Evolutionary conservation across 495 filamentous ascomycete species (phyloP).

Genomic region (Daldinia concentrica): DNA sequence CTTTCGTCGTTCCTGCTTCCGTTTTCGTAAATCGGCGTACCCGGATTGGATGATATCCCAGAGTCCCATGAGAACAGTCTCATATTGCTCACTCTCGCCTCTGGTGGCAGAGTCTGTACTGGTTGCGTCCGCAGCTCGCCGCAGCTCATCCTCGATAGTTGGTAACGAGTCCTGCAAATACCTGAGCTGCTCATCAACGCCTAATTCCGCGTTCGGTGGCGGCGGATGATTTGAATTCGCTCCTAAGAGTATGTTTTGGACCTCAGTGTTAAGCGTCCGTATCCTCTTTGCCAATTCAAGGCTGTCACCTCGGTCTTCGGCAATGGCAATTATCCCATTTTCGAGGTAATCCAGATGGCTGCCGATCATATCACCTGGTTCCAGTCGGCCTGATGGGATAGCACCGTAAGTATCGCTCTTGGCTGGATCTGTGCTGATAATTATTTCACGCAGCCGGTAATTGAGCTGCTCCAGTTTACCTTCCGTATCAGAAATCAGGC

Average conservation of each 20-base stretch:
- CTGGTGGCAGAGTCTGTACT: slow-evolving; percentile 39
- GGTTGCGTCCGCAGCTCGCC: slow-evolving; percentile 27
- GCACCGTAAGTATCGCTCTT: slow-evolving; percentile 48
- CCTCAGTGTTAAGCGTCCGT: slow-evolving; percentile 45
- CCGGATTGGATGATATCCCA: slow-evolving; percentile 77
- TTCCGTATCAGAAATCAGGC: slow-evolving; percentile 68
- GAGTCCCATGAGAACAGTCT: slow-evolving; percentile 69
- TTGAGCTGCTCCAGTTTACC: slow-evolving; percentile 78
- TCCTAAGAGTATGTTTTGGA: slow-evolving; percentile 46
- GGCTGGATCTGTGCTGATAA: slow-evolving; percentile 67
- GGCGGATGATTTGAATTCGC: slow-evolving; percentile 40
- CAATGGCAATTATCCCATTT: slow-evolving; percentile 45
- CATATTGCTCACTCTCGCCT: slow-evolving; percentile 62
- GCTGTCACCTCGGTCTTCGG: slow-evolving; percentile 43
- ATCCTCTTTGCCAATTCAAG: slow-evolving; percentile 44
- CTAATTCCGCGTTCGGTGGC: slow-evolving; percentile 40
- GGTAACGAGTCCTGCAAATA: slow-evolving; percentile 52
- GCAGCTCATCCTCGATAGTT: slow-evolving; percentile 47
- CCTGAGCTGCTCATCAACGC: slow-evolving; percentile 52
- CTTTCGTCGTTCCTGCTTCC: slow-evolving; percentile 60
- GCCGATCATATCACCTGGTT: slow-evolving; percentile 55
- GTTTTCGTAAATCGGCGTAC: slow-evolving; percentile 65
- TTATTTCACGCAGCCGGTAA: slow-evolving; percentile 69
- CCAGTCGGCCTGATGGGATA: slow-evolving; percentile 47
- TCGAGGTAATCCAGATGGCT: slow-evolving; percentile 56